Evolutionary conservation across 78 protist species (phyloP).

Genomic region (Dictyostelium brefeldianum): DNA sequence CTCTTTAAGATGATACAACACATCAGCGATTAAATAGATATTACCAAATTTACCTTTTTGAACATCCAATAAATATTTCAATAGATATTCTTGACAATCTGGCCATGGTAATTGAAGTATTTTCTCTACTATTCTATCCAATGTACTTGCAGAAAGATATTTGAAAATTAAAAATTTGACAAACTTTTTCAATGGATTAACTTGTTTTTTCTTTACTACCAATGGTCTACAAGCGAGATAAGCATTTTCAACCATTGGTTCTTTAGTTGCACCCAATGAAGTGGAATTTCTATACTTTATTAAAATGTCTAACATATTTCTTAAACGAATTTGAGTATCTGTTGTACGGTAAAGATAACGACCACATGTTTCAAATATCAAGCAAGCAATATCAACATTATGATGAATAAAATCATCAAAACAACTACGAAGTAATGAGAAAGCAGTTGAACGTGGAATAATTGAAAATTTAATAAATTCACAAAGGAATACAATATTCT

Average conservation of each 20-base stretch:
- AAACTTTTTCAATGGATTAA: conserved; percentile 54
- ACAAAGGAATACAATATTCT: conserved; percentile 64
- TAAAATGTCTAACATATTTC: conserved; percentile 79
- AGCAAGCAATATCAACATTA: conserved; percentile 85
- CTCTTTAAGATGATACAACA: conserved; percentile 57
- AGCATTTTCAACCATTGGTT: conserved; percentile 78
- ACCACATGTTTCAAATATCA: conserved; percentile 88
- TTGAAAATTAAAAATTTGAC: conserved; percentile 46
- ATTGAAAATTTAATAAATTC: conserved; percentile 89
- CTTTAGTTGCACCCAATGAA: conserved; percentile 51
- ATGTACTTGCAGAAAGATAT: neutral
- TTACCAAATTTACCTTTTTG: conserved; percentile 67
- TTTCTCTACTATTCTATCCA: conserved; percentile 48
- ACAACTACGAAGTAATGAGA: conserved; percentile 72
- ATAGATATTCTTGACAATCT: conserved; percentile 13
- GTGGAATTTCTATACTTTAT: conserved; percentile 78
- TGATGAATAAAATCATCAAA: conserved; percentile 85
- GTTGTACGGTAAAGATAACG: conserved; percentile 81
- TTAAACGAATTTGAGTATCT: conserved; percentile 77
- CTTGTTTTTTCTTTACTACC: neutral
- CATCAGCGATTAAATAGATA: conserved; percentile 79
- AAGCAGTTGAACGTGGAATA: conserved; percentile 35
- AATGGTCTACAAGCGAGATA: conserved; percentile 49
- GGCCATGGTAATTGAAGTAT: conserved; percentile 73
- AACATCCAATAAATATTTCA: conserved; percentile 54